Conservation (phyloP, 148 eudicot species). For the Arbutus unedo region DNA sequence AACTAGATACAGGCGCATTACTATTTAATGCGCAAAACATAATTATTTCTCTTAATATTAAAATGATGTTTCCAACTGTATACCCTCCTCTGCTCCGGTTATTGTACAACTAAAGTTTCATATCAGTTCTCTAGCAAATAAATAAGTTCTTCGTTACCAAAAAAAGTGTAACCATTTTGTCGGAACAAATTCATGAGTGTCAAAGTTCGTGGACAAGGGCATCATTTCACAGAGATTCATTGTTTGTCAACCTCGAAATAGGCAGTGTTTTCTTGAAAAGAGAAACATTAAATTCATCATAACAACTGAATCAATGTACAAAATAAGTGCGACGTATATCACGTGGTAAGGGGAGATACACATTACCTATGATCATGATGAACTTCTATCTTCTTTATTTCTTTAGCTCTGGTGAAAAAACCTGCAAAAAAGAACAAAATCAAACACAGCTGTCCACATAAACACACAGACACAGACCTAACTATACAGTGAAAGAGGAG, state of each 20-base stretch:
- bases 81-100: background rate
- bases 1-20: no score
- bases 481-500: background rate
- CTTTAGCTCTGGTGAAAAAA: conserved; percentile 71
- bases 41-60: background rate
- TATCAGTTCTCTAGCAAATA: background rate
- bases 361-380: conserved; percentile 65
- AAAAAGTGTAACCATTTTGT: background rate
- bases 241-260: background rate
- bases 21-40: no score
- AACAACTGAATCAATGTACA: background rate
- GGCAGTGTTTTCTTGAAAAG: background rate
- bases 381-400: conserved; percentile 54
- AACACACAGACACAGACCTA: background rate
- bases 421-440: conserved; percentile 35
- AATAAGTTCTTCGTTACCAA: background rate
- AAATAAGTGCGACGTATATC: background rate
- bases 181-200: background rate
- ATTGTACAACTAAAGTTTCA: background rate
- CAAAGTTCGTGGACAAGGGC: background rate
- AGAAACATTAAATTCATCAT: background rate
- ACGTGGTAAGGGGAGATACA: background rate
- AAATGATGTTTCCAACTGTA: background rate
- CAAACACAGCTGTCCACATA: background rate
- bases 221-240: background rate